Conservation (phyloP, 129 eudicot species). For the Lactuca sativa region DNA sequence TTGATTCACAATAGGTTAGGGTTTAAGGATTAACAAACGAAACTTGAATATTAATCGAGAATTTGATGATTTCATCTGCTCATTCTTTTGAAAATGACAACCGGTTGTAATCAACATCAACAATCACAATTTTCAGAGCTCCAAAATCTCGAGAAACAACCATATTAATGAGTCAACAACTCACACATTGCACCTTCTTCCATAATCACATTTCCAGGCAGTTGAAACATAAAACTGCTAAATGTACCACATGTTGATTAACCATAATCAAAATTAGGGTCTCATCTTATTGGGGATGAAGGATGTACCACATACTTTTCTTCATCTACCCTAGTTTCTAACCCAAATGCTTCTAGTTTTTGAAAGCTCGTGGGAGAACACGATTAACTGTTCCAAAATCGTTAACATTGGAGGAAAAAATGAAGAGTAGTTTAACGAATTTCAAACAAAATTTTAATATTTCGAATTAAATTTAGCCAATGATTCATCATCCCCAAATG, state of each 20-base stretch:
- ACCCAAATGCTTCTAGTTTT: not conserved
- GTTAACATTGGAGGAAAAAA: slow-evolving; percentile 3
- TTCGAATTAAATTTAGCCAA: not conserved
- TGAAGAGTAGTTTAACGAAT: not conserved
- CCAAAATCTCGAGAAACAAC: slow-evolving; percentile 73
- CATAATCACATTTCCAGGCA: slow-evolving; percentile 59
- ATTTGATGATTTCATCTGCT: slow-evolving; percentile 55
- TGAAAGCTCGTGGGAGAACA: too few relatives aligned
- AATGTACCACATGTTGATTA: slow-evolving; percentile 49
- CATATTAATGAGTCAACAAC: slow-evolving; percentile 60
- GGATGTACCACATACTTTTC: too few relatives aligned
- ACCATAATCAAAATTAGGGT: too few relatives aligned
- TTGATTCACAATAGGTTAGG: too few relatives aligned
- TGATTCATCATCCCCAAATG: slow-evolving; percentile 31
- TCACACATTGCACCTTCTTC: slow-evolving; percentile 86
- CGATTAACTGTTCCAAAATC: not conserved
- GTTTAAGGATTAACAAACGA: not conserved
- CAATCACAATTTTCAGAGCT: slow-evolving; percentile 52
- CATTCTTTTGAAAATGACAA: slow-evolving; percentile 60
- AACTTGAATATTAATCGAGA: slow-evolving; percentile 58
- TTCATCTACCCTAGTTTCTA: too few relatives aligned
- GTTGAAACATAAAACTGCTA: slow-evolving; percentile 65
- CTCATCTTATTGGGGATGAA: too few relatives aligned
- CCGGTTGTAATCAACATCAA: slow-evolving; percentile 59
- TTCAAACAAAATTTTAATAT: not conserved